Conservation (phyloP, 1,139 yeast genomes). For the Candida neerlandica region DNA sequence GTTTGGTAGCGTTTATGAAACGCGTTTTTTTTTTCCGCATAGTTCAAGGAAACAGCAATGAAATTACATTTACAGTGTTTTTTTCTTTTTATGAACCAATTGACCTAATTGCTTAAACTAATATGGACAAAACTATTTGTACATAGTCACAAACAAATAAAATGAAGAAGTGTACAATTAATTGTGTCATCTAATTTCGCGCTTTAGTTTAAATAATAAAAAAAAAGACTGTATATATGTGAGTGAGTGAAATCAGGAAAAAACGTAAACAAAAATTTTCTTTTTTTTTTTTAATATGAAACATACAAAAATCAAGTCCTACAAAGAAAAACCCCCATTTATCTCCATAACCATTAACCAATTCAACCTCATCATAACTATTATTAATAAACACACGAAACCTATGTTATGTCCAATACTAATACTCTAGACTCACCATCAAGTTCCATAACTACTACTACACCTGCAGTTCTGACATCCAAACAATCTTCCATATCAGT, state of each 20-base stretch:
- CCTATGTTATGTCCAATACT: constrained; percentile 7
- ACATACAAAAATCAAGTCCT: no score
- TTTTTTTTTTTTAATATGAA: background rate
- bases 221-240: no score
- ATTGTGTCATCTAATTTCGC: no score
- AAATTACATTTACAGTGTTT: no score
- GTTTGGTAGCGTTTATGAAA: background rate
- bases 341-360: background rate
- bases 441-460: background rate
- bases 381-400: no score
- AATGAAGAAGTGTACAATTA: no score
- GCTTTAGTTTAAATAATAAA: no score
- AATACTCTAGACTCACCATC: constrained; percentile 7
- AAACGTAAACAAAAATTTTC: constrained; percentile 3
- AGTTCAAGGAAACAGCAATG: background rate
- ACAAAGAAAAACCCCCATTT: background rate
- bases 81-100: no score
- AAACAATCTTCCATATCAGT: constrained; percentile 73
- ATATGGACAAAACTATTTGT: no score
- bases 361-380: background rate
- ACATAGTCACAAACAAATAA: no score
- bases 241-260: constrained; percentile 4
- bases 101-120: no score
- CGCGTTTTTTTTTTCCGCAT: background rate
- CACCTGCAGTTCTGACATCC: background rate